phyloP scores from a whole-genome alignment of 2,329 filamentous ascomycete genomes.

The Aspergillus alliaceus region DNA sequence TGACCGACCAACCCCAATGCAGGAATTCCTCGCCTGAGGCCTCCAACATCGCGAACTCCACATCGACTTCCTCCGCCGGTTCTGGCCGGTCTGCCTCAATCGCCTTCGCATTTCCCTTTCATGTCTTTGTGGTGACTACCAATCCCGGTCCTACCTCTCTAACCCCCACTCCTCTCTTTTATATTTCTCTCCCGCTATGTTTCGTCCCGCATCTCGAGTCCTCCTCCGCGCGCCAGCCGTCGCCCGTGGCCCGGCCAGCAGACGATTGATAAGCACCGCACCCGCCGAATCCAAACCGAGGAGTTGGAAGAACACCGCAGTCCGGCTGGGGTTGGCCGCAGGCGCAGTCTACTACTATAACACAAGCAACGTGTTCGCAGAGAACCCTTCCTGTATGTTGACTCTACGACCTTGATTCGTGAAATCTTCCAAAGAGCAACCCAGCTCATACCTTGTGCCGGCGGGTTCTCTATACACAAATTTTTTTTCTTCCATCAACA shows the following conservation, averaged over 20 bases:
- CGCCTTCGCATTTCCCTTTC: slow-evolving; percentile 1
- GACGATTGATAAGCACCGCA: slow-evolving; percentile 57
- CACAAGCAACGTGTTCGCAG: slow-evolving; percentile 82
- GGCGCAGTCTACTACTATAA: slow-evolving; percentile 91
- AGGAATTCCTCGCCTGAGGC: slow-evolving; percentile 6
- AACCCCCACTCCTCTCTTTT: slow-evolving; percentile 2
- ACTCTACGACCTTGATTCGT: neutral
- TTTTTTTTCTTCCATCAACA: neutral
- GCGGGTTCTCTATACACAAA: neutral
- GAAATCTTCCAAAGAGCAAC: neutral
- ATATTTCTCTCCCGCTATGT: slow-evolving; percentile 43
- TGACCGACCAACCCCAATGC: slow-evolving; percentile 3
- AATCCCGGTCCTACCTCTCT: slow-evolving; percentile 1
- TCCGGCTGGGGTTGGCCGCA: slow-evolving; percentile 73
- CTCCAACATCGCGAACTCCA: slow-evolving; percentile 5
- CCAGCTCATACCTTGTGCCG: neutral
- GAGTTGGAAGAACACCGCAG: slow-evolving; percentile 75
- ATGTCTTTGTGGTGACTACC: slow-evolving; percentile 2
- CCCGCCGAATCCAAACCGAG: slow-evolving; percentile 64
- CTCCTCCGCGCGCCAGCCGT: slow-evolving; percentile 40
- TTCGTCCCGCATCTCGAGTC: slow-evolving; percentile 51
- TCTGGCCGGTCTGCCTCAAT: slow-evolving; percentile 3
- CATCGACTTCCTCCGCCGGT: slow-evolving; percentile 7
- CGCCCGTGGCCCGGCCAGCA: slow-evolving; percentile 31
- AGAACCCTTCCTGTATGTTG: slow-evolving; percentile 71